These are phyloP conservation scores for Trifolium subterraneum DNA, from an alignment of 306 rosid species.

Conservation along the genomic window DNA sequence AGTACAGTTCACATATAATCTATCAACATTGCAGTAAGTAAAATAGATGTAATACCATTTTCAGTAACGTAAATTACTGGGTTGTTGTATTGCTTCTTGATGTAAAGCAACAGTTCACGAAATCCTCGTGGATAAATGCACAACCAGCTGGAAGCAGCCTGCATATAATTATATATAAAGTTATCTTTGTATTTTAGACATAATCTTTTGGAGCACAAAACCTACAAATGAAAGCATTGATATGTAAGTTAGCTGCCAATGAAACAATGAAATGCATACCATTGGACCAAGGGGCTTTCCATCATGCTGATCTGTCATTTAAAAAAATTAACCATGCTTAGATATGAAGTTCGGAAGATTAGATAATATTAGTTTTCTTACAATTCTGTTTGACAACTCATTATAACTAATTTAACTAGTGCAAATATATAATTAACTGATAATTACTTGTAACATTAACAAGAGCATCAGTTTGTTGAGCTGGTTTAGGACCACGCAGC, in stretches of 20 bases:
- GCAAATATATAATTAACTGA: slow-evolving; percentile 28
- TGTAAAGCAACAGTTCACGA: slow-evolving; percentile 40
- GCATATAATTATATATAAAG: slow-evolving; percentile 15
- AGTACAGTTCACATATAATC: background rate
- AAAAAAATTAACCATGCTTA: slow-evolving; percentile 24
- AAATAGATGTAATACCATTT: slow-evolving; percentile 42
- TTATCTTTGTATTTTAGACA: background rate
- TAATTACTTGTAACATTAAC: slow-evolving; percentile 49
- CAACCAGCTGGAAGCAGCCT: slow-evolving; percentile 49
- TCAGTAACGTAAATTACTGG: slow-evolving; percentile 54
- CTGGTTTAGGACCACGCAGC: slow-evolving; percentile 36
- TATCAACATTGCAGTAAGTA: background rate
- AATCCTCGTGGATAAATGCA: slow-evolving; percentile 53
- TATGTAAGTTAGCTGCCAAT: slow-evolving; percentile 16
- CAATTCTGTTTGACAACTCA: slow-evolving; percentile 10
- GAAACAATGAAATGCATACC: slow-evolving; percentile 43
- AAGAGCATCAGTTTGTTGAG: slow-evolving; percentile 47
- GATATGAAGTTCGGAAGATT: background rate
- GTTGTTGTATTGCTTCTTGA: slow-evolving; percentile 47
- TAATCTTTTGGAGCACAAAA: background rate
- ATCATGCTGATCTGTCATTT: slow-evolving; percentile 41
- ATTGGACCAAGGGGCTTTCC: slow-evolving; percentile 44
- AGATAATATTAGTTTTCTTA: slow-evolving; percentile 8
- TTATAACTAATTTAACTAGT: slow-evolving; percentile 15
- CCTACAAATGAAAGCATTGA: slow-evolving; percentile 14